These are phyloP conservation scores for Fragaria vesca DNA, from an alignment of 306 rosid species.

Conservation along the genomic window DNA sequence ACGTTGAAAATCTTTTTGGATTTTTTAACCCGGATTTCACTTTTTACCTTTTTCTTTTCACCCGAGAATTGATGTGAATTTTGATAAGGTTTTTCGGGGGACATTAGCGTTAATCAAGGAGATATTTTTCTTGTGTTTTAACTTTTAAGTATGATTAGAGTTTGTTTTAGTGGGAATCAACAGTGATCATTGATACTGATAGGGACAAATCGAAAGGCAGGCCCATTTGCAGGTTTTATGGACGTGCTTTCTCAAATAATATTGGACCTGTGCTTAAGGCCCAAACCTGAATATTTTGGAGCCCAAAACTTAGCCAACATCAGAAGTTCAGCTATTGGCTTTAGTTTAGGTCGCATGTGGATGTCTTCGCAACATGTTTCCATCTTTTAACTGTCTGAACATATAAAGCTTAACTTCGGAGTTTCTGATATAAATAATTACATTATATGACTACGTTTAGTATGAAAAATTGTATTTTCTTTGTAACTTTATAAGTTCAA, in stretches of 20 bases:
- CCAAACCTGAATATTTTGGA: not conserved
- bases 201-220: too few relatives aligned
- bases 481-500: not conserved
- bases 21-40: not conserved
- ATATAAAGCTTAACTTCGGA: not conserved
- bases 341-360: not conserved
- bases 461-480: not conserved
- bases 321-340: not conserved
- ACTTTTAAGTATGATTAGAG: too few relatives aligned
- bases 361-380: not conserved
- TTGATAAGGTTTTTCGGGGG: slow-evolving; percentile 12
- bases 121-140: too few relatives aligned
- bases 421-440: not conserved
- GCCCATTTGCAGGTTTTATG: too few relatives aligned
- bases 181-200: too few relatives aligned
- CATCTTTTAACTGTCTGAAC: not conserved
- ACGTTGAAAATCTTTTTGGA: not conserved
- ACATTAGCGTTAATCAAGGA: slow-evolving; percentile 41
- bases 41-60: not conserved
- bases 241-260: too few relatives aligned
- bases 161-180: too few relatives aligned
- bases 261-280: not conserved
- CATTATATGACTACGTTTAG: not conserved
- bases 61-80: not conserved
- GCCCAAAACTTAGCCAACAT: not conserved